These are phyloP conservation scores for Sanguinoderma infundibulare DNA, from an alignment of 1,284 basidiomycete genomes.

Conservation along the genomic window DNA sequence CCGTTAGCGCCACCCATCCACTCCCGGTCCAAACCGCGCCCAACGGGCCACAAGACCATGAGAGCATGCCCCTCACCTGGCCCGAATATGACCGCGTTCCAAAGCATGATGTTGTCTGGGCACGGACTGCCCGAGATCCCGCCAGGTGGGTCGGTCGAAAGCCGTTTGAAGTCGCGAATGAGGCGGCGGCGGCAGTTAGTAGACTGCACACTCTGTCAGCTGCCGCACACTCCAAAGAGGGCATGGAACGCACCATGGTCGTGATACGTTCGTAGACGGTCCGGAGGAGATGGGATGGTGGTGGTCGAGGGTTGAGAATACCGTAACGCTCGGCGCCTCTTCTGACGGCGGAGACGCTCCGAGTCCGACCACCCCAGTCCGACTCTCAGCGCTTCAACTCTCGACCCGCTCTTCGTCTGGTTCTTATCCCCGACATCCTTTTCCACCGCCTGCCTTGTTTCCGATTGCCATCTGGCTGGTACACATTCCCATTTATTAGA, in stretches of 20 bases:
- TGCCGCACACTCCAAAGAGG: too few relatives aligned
- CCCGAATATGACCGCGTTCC: constrained; percentile 99
- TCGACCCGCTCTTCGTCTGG: too few relatives aligned
- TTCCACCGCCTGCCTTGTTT: too few relatives aligned
- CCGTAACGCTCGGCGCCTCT: not conserved
- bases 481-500: too few relatives aligned
- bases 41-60: not conserved
- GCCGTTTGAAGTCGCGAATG: constrained; percentile 95
- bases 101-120: constrained; percentile 98
- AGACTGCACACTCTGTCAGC: constrained; percentile 55
- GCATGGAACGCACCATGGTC: not conserved
- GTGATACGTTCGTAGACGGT: not conserved
- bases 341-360: not conserved
- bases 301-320: not conserved
- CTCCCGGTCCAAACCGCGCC: not conserved
- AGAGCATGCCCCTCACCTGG: constrained; percentile 66
- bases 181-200: constrained; percentile 89
- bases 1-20: not conserved
- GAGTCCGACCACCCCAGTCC: not conserved
- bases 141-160: constrained; percentile 92
- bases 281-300: not conserved
- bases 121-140: constrained; percentile 97
- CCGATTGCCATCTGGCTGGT: too few relatives aligned
- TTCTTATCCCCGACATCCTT: too few relatives aligned
- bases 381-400: too few relatives aligned